Evolutionary conservation across 441 rosid genomes (phyloP), one percentile per base, ranked within the genome.

Genomic region (Pelargonium myrrhifolium): DNA sequence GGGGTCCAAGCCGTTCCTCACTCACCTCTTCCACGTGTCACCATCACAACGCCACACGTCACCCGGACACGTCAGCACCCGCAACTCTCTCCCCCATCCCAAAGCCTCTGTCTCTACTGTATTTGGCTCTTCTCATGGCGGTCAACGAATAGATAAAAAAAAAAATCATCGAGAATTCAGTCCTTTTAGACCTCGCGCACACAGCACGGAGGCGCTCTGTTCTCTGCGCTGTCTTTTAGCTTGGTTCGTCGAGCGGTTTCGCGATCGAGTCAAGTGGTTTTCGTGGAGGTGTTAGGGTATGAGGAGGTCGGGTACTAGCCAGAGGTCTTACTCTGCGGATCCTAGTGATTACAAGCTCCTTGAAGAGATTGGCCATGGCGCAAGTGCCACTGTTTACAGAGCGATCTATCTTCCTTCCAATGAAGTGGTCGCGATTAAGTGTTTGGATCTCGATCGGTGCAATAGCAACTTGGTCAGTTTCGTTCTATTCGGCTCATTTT

Each of bases 391-490:
- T 43, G 98, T 95, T 6, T 87, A 77, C 73, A 74, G 93, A 69
- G 98, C 98, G 89, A 90, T 92, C 89, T 90, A 83, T 82, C 81
- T 92, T 39, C 98, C 97, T 2, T 68, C 73, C 70, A 92, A 95
- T 55, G 89, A 92, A 65, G 79, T 92, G 69, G 84, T 95, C 59
- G 98, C 99, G 15, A 84, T 95, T 69, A 95, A 95, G 77, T 87
- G 96, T 72, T 85, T 95, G 87, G 99, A 95, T 90, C 99, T 95
- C 83, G 97, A 92, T 86, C 98, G 99, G 20, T 95, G 98, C 83
- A 89, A 87, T 63, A 87, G 88, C 77, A 92, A 92, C 78, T 90
- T 95, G 91, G 99, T 95, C 42, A 31, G 88, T 78, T 1, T 62
- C 42, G 21, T 53, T 35, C 53, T 51, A 4, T 51, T 15, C 58